Evolutionary conservation across 2,329 filamentous ascomycete genomes (phyloP), one percentile per base, ranked within the genome.

Genomic region (Aureobasidium sp.): DNA sequence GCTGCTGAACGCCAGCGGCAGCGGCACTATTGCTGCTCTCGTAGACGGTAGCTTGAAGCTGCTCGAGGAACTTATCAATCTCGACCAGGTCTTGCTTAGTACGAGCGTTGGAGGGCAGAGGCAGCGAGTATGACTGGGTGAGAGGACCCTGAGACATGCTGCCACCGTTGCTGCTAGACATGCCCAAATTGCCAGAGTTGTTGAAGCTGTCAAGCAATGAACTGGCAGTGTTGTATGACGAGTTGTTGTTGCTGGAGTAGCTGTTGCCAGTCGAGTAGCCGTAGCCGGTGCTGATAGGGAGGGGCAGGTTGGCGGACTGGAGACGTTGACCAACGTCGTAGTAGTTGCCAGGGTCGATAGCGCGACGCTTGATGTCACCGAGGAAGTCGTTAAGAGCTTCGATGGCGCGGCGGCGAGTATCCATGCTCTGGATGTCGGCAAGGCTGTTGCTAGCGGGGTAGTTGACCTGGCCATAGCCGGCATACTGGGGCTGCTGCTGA

Each of bases 11-110:
- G 62, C 90, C 89, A 47, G 88, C 87, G 13, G 85, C 85, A 2
- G 90, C 90, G 36, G 91, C 87, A 55, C 91, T 87, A 58, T 69
- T 71, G 68, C 86, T 90, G 73, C 88, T 96, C 77, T 97, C 94
- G 72, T 97, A 97, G 53, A 97, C 91, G 49, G 93, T 97, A 66
- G 88, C 87, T 76, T 97, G 92, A 81, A 97, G 93, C 76, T 97
- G 91, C 76, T 96, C 91, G 61, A 99, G 84, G 74, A 97, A 90
- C 71, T 91, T 89, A 74, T 97, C 94, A 70, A 97, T 92, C 73
- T 96, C 91, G 73, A 96, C 80, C 47, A 99, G 81, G 73, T 99
- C 94, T 73, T 86, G 91, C 82, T 97, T 96, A 53, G 92, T 97
- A 71, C 93, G 87, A 61, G 95, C 82, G 69, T 91, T 95, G 51